Conservation (phyloP, 1,284 basidiomycete genomes). For the Trichosporon sp. region DNA sequence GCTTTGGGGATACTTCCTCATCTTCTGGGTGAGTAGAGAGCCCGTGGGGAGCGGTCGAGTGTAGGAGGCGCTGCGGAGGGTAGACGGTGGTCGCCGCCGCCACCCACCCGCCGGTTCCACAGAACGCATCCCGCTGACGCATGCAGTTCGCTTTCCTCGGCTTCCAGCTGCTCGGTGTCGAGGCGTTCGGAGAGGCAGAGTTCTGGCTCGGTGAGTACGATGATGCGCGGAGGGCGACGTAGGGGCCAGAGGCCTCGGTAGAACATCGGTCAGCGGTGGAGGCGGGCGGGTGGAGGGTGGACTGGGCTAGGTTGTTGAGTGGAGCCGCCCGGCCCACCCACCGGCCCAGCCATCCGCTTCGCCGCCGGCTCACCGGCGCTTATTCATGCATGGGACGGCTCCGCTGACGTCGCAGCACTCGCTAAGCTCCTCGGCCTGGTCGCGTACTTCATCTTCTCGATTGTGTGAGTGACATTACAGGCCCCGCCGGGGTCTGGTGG, state of each 20-base stretch:
- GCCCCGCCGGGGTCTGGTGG: not conserved
- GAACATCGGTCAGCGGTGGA: not conserved
- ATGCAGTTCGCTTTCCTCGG: conserved; percentile 27
- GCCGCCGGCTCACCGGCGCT: not conserved
- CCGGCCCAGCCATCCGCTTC: not conserved
- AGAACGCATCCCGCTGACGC: conserved; percentile 23
- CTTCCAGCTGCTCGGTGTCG: conserved; percentile 31
- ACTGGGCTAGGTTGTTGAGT: not conserved
- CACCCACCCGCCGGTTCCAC: conserved; percentile 11
- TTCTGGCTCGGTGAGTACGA: conserved; percentile 17
- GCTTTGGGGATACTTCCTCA: conserved; percentile 24
- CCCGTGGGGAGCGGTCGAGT: not conserved
- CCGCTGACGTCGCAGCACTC: conserved; percentile 9
- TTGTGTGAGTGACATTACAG: conserved; percentile 58
- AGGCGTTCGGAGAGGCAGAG: conserved; percentile 28
- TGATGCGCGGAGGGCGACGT: not conserved
- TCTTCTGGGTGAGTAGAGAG: conserved; percentile 24
- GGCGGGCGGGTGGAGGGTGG: not conserved
- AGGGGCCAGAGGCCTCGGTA: not conserved
- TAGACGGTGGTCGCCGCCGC: conserved; percentile 4
- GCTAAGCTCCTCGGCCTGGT: conserved; percentile 27
- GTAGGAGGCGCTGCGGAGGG: too few species aligned
- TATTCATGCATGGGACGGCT: not conserved
- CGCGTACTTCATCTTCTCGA: conserved; percentile 56
- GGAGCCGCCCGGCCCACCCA: not conserved